Evolutionary conservation across 1,139 yeast genomes (phyloP), one percentile per base, ranked within the genome.

Genomic region (Candida frijolesensis): DNA sequence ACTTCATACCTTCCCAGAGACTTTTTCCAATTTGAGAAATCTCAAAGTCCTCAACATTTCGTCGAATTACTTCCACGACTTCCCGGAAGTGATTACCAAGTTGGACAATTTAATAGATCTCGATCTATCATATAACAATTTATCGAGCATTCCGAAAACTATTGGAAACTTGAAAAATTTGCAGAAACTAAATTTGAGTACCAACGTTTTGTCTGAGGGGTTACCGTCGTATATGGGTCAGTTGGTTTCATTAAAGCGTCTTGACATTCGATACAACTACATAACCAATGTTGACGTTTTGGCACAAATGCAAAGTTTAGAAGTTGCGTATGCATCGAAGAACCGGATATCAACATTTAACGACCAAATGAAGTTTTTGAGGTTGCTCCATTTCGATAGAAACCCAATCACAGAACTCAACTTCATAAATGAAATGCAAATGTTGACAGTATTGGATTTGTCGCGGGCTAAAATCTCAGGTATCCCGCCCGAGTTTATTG

Each of bases 381-480:
- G 87, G 57, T 66, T 76, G 25, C 64, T 77, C 45, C 76, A 75
- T 52, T 71, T 76, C 47, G 89, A 85, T 63, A 79, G 87, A 62
- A 82, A 83, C 53, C 97, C 97, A 10, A 82, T 91, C 45, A 89
- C 96, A 2, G 85, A 86, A 57, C 78, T 89, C 54, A 80, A 80
- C 39, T 84, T 87, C 58, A 81, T 82, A 27, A 71, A 75, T 44
- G 74, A 79, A 41, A 78, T 87, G 60, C 74, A 77, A 15, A 80
- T 82, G 54, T 74, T 92, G 61, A 86, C 94, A 1, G 83, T 87
- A 22, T 73, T 92, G 51, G 91, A 90, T 55, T 72, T 92, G 45
- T 83, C 89, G 9, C 88, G 87, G 60, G 97, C 96, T 0, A 91
- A 89, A 62, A 74, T 92, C 44, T 83, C 96, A 0, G 77, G 87